Evolutionary conservation across 2,329 filamentous ascomycete genomes (phyloP), one percentile per base, ranked within the genome.

Genomic region (Xylariaceae sp.): DNA sequence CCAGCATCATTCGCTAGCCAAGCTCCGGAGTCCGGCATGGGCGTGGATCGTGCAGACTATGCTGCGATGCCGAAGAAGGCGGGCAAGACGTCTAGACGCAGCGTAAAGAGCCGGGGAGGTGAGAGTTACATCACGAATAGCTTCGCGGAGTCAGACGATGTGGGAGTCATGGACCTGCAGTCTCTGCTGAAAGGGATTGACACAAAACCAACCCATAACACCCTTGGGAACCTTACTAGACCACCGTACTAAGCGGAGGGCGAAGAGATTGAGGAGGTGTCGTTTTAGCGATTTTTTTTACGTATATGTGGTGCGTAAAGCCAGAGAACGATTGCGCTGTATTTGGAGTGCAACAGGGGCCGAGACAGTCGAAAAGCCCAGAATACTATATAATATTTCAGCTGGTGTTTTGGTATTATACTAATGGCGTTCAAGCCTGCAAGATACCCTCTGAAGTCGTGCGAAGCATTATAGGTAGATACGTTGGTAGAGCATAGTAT

Each of bases 31-130:
- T 52, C 51, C 12, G 53, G 56, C 30, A 48, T 42, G n/a, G 56
- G 44, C 54, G 60, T 17, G 43, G 65, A 53, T 52, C 63, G 45
- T 42, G 43, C 40, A 48, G 53, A 44, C 55, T 66, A 48, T 45
- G 56, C 65, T 12, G 62, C 67, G 3, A 64, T 65, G 10, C 70
- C 70, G 41, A 70, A 75, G 27, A 59, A 71, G 38, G 63, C 63
- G 3, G 12, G 41, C 11, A 73, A 66, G 56, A 43, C 53, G 17
- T 44, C 57, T 2, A 64, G 53, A 47, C 60, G 63, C 39, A 62
- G 51, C 31, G 9, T 59, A 40, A 62, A 54, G 53, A 66, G 63
- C 22, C 60, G 64, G 44, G 62, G 59, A 11, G 63, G 63, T 10
- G 64, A 67, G 32, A 61, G 61, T 44, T 47, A 61, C 12, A 49